These are phyloP conservation scores for Beta macrorhiza DNA, from an alignment of 179 eudicot genomes.

Conservation along the genomic window DNA sequence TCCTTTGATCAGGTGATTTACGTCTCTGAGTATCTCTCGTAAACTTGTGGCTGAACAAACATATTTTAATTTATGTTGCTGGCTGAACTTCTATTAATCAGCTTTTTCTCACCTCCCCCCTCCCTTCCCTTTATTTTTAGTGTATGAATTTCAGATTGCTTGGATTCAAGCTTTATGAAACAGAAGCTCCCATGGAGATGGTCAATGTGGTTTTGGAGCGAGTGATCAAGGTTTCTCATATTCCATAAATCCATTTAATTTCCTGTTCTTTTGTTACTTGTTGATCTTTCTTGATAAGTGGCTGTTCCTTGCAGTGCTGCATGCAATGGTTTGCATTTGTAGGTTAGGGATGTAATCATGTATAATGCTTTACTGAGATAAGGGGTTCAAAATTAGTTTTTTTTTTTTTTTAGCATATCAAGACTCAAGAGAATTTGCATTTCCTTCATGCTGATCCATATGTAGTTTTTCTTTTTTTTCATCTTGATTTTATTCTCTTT, in stretches of 20 bases:
- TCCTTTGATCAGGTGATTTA: conserved; percentile 63
- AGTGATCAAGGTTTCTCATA: conserved; percentile 49
- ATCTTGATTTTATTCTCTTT: neutral
- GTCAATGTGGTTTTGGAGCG: conserved; percentile 43
- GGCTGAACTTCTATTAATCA: conserved; percentile 13
- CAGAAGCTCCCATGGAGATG: conserved; percentile 34
- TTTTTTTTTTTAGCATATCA: neutral
- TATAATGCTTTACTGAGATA: neutral
- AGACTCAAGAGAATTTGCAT: neutral
- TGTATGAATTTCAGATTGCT: conserved; percentile 67
- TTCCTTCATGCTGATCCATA: neutral
- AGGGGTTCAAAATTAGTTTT: neutral
- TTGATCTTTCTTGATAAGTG: conserved; percentile 12
- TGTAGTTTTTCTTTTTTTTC: neutral
- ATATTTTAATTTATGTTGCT: conserved; percentile 1
- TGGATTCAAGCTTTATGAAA: conserved; percentile 72
- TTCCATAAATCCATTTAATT: conserved; percentile 12
- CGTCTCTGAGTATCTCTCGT: conserved; percentile 1
- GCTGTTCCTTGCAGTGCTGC: neutral
- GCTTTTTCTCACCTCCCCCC: conserved; percentile 5
- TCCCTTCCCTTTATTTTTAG: conserved; percentile 36
- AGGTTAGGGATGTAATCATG: neutral
- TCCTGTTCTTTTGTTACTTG: conserved; percentile 2
- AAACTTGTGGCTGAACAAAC: neutral
- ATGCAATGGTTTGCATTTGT: neutral